Evolutionary conservation across 352 stramenopile species (phyloP).

Genomic region (Phytophthora ohioensis): DNA sequence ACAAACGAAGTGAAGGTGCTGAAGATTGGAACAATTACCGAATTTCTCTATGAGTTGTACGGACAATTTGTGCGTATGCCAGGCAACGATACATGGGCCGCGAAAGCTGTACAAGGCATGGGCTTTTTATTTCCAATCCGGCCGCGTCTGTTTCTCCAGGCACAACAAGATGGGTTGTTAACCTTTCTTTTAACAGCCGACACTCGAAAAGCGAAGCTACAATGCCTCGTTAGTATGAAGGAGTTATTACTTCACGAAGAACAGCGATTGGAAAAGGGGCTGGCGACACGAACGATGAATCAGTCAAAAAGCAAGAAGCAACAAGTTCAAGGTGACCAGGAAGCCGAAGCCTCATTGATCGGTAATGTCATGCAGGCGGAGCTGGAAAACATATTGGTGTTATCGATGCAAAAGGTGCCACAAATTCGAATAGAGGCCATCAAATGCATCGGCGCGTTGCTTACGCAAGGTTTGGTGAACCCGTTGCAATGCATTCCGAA

Average conservation of each 20-base stretch:
- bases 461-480: slow-evolving; percentile 85
- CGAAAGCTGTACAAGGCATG: slow-evolving; percentile 87
- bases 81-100: slow-evolving; percentile 55
- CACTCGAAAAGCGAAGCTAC: slow-evolving; percentile 61
- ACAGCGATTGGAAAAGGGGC: slow-evolving; percentile 65
- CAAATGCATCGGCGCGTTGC: slow-evolving; percentile 64
- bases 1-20: slow-evolving; percentile 42
- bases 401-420: slow-evolving; percentile 63
- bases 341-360: slow-evolving; percentile 87
- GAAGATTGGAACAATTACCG: slow-evolving; percentile 58
- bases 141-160: slow-evolving; percentile 72
- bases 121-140: slow-evolving; percentile 79
- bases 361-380: slow-evolving; percentile 90
- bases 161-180: slow-evolving; percentile 78
- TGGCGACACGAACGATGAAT: slow-evolving; percentile 48
- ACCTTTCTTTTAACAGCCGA: slow-evolving; percentile 50
- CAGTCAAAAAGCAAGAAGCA: slow-evolving; percentile 73
- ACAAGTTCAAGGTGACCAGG: slow-evolving; percentile 88
- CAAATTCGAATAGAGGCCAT: slow-evolving; percentile 79
- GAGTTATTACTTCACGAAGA: slow-evolving; percentile 80
- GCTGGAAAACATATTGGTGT: slow-evolving; percentile 61
- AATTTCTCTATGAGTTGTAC: slow-evolving; percentile 74
- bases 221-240: slow-evolving; percentile 81
- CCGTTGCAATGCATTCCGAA: slow-evolving; percentile 81
- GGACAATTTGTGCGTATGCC: slow-evolving; percentile 51